phyloP scores from a whole-genome alignment of 2,329 filamentous ascomycete species.

The Pyricularia grisea region DNA sequence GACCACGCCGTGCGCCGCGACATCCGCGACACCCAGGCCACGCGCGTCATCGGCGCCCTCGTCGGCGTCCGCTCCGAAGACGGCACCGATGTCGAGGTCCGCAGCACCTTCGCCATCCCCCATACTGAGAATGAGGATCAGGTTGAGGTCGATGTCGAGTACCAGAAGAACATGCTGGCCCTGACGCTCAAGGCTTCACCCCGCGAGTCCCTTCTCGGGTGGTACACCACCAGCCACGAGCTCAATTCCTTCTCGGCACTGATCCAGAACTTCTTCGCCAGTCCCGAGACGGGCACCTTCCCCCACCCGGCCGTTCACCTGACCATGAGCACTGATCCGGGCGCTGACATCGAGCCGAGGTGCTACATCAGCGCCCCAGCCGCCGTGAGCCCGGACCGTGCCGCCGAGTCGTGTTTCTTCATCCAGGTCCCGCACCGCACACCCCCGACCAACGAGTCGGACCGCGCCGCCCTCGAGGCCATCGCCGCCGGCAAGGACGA shows the following conservation, averaged over 20 bases:
- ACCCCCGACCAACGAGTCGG: slow-evolving; percentile 63
- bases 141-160: slow-evolving; percentile 99
- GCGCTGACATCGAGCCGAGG: slow-evolving; percentile 78
- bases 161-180: slow-evolving; percentile 98
- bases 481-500: slow-evolving; percentile 73
- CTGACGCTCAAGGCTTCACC: slow-evolving; percentile 91
- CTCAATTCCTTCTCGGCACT: slow-evolving; percentile 97
- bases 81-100: slow-evolving; percentile 91
- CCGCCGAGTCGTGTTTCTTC: slow-evolving; percentile 93
- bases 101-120: slow-evolving; percentile 93
- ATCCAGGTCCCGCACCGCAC: slow-evolving; percentile 95
- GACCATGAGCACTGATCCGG: slow-evolving; percentile 84
- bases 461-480: slow-evolving; percentile 62
- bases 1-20: slow-evolving; percentile 93
- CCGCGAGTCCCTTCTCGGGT: slow-evolving; percentile 88
- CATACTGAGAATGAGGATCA: slow-evolving; percentile 98
- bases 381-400: slow-evolving; percentile 87
- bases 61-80: slow-evolving; percentile 91
- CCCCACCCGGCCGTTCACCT: slow-evolving; percentile 96
- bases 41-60: slow-evolving; percentile 92
- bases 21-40: slow-evolving; percentile 64
- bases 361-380: slow-evolving; percentile 95
- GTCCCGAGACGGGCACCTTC: slow-evolving; percentile 92
- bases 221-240: slow-evolving; percentile 96
- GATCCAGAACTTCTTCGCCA: slow-evolving; percentile 99